These are phyloP conservation scores for Rhipidocladum racemiflorum DNA, from an alignment of 176 grass and related monocot species.

Conservation along the genomic window DNA sequence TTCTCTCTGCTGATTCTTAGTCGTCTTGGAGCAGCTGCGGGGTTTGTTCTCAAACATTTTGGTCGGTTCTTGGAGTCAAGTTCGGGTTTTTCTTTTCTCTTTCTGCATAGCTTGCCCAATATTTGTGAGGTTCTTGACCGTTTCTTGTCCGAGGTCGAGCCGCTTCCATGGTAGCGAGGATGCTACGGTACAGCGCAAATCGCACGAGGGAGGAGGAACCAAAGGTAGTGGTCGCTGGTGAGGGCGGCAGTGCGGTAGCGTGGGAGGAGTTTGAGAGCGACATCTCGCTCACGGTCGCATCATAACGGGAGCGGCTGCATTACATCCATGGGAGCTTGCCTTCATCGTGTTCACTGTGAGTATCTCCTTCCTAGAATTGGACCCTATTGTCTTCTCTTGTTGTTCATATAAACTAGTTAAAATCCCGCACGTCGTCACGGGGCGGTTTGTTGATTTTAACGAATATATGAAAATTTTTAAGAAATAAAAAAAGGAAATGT, in stretches of 20 bases:
- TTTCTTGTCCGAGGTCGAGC: not conserved
- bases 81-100: no score
- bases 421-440: no score
- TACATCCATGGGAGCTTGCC: slow-evolving; percentile 79
- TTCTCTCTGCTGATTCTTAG: no score
- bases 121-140: not conserved
- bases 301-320: slow-evolving; percentile 46
- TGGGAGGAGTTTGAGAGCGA: slow-evolving; percentile 82
- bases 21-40: no score
- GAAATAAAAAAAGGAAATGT: no score
- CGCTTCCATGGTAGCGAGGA: slow-evolving; percentile 59
- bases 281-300: slow-evolving; percentile 54
- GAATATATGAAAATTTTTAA: no score
- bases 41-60: no score
- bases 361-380: not conserved
- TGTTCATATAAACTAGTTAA: no score
- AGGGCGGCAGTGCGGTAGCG: not conserved
- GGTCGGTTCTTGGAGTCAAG: no score
- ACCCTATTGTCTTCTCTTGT: not conserved
- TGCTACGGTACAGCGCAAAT: slow-evolving; percentile 91
- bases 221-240: no score
- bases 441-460: no score
- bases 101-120: no score
- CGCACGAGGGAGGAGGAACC: slow-evolving; percentile 63
- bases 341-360: slow-evolving; percentile 84